Conservation (phyloP, 78 protist genomes). For the Dictyostelium intermedium region DNA sequence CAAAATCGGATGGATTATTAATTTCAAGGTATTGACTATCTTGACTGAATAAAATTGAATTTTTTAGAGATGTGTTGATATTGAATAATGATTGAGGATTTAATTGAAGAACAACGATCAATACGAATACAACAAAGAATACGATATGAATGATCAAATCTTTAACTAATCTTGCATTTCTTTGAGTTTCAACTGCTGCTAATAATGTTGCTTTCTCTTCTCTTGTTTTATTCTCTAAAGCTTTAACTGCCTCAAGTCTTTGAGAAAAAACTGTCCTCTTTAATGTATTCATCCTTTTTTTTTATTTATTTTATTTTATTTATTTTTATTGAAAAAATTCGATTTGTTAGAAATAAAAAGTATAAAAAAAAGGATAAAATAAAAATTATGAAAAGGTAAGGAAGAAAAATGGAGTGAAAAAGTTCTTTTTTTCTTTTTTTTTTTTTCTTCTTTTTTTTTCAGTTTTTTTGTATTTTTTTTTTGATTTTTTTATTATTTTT, state of each 20-base stretch:
- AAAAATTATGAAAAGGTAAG: no score
- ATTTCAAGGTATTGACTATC: neutral
- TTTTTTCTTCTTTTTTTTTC: no score
- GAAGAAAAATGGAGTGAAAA: no score
- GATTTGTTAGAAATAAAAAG: neutral
- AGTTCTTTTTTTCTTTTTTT: no score
- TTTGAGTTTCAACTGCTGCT: conserved; percentile 47
- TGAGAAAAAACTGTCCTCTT: neutral
- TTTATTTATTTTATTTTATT: neutral
- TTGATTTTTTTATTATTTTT: no score
- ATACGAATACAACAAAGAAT: conserved; percentile 36
- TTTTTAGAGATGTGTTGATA: conserved; percentile 22
- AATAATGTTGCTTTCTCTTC: conserved; percentile 63
- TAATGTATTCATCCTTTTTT: neutral
- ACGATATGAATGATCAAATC: conserved; percentile 41
- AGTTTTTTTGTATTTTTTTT: no score
- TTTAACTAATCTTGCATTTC: conserved; percentile 47
- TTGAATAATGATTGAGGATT: conserved; percentile 21
- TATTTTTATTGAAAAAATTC: neutral
- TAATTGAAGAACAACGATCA: conserved; percentile 17
- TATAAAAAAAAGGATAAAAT: no score
- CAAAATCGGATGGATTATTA: neutral
- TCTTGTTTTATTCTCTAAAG: neutral
- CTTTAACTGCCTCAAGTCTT: neutral
- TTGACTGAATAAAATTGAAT: neutral